Evolutionary conservation across 768 basidiomycete genomes (phyloP).

Genomic region (Suillus subaureus): DNA sequence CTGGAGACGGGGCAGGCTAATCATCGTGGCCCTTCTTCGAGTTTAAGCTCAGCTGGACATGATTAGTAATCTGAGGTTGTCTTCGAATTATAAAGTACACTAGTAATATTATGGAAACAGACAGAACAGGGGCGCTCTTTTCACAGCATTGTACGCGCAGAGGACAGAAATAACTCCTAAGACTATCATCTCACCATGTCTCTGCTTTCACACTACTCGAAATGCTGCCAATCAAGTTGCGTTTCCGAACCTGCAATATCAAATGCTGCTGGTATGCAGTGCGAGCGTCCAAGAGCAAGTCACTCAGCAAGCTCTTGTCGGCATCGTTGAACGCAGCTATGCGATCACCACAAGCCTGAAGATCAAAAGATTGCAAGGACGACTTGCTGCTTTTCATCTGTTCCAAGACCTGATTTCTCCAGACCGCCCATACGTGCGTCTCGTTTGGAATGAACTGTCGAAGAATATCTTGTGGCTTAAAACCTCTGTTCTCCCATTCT

Average conservation of each 20-base stretch:
- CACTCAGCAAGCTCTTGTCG: not conserved
- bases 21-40: too few relatives aligned
- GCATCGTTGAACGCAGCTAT: not conserved
- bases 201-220: not conserved
- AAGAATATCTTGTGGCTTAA: conserved; percentile 4
- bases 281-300: conserved; percentile 1
- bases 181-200: not conserved
- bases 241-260: not conserved
- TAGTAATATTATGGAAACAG: too few relatives aligned
- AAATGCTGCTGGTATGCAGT: not conserved
- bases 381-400: not conserved
- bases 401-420: conserved; percentile 7
- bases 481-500: not conserved
- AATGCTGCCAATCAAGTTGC: not conserved
- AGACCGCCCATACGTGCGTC: conserved; percentile 10
- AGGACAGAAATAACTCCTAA: not conserved
- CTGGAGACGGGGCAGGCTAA: too few relatives aligned
- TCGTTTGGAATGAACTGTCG: conserved; percentile 12
- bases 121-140: too few relatives aligned
- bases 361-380: not conserved
- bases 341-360: not conserved
- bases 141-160: not conserved
- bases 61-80: too few relatives aligned
- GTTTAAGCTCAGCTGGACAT: too few relatives aligned
- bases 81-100: too few relatives aligned